Conservation (phyloP, 1,139 yeast genomes). For the Candida albicans region DNA sequence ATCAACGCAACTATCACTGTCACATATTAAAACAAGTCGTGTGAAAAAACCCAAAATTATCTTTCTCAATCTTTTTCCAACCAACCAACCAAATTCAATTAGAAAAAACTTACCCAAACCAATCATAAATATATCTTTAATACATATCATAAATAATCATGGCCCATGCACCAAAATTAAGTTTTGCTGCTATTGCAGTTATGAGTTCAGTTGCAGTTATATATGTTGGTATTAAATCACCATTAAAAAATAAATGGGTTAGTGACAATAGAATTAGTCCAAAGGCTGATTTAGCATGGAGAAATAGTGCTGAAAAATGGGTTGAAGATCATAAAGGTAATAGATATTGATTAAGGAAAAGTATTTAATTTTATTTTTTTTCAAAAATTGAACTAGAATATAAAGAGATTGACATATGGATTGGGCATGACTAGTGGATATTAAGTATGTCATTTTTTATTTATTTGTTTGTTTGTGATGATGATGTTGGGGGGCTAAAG, state of each 20-base stretch:
- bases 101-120: conserved; percentile 10
- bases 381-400: neutral
- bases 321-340: conserved; percentile 29
- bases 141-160: conserved; percentile 16
- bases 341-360: neutral
- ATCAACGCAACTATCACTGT: no score
- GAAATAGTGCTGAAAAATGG: conserved; percentile 51
- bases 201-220: conserved; percentile 47
- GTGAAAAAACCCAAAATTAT: neutral
- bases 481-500: no score
- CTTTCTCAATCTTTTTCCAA: neutral
- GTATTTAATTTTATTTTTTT: no score
- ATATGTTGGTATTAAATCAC: conserved; percentile 44
- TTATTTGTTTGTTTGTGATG: no score
- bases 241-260: conserved; percentile 45
- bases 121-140: neutral
- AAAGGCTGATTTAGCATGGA: conserved; percentile 54
- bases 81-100: conserved; percentile 14
- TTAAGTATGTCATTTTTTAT: no score
- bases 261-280: conserved; percentile 48
- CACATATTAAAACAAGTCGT: neutral
- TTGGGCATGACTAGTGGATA: neutral
- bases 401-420: neutral
- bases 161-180: conserved; percentile 47
- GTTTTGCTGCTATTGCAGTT: conserved; percentile 43